Conservation (phyloP, 768 basidiomycete species). For the Suillus brevipes region DNA sequence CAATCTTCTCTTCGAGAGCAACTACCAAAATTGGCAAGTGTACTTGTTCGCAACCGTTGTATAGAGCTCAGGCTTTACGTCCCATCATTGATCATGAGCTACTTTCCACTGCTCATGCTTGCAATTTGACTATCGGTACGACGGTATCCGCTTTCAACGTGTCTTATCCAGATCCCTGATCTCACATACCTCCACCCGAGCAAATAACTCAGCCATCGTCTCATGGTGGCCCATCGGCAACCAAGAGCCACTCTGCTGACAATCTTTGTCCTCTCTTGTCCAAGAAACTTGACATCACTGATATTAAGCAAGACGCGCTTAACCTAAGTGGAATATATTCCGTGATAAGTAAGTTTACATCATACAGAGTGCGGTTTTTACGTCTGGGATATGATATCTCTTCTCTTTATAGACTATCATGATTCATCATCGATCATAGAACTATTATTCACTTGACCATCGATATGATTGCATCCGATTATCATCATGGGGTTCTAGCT, state of each 20-base stretch:
- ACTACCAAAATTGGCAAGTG: neutral
- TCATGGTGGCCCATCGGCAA: neutral
- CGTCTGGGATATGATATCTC: neutral
- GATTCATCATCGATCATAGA: neutral
- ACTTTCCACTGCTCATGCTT: neutral
- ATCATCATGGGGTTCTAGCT: neutral
- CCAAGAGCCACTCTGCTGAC: too few relatives aligned
- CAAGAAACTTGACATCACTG: conserved; percentile 1
- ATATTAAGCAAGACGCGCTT: conserved; percentile 11
- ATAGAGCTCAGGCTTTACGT: neutral
- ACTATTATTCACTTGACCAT: neutral
- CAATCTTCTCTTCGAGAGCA: neutral
- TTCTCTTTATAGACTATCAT: neutral
- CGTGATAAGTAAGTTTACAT: conserved; percentile 3
- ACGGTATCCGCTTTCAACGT: neutral
- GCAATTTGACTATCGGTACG: neutral
- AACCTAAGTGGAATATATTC: conserved; percentile 16
- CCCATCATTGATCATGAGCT: neutral
- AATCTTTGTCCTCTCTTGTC: neutral
- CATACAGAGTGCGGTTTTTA: neutral
- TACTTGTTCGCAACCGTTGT: neutral
- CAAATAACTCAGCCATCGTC: neutral
- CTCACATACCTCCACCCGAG: neutral
- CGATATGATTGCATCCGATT: neutral
- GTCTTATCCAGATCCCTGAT: neutral